phyloP scores from a whole-genome alignment of 805 yeast species.

The Saturnispora gosingensis region DNA sequence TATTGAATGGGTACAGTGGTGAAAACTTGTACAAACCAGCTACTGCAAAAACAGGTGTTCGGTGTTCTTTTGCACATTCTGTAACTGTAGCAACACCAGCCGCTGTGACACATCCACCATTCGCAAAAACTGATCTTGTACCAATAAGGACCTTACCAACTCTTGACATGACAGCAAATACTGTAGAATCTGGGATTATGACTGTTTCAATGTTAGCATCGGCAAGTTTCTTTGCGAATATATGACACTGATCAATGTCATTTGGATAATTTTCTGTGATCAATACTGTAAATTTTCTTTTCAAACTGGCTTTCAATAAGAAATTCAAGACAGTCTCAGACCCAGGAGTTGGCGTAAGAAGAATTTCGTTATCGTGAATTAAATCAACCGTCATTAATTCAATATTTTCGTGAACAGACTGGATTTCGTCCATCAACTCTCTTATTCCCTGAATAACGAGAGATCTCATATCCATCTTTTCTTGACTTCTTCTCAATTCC shows the following conservation, averaged over 20 bases:
- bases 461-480: slow-evolving; percentile 60
- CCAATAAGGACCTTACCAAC: slow-evolving; percentile 96
- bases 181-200: slow-evolving; percentile 86
- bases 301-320: slow-evolving; percentile 73
- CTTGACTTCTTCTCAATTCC: slow-evolving; percentile 16
- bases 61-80: slow-evolving; percentile 90
- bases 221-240: slow-evolving; percentile 69
- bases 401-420: slow-evolving; percentile 81
- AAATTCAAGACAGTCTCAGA: slow-evolving; percentile 85
- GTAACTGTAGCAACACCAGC: slow-evolving; percentile 91
- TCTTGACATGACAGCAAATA: slow-evolving; percentile 91
- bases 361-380: slow-evolving; percentile 83
- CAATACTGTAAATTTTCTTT: slow-evolving; percentile 84
- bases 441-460: slow-evolving; percentile 86
- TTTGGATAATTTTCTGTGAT: slow-evolving; percentile 93
- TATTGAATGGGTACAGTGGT: slow-evolving; percentile 85
- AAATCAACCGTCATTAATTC: slow-evolving; percentile 86
- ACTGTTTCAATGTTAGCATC: slow-evolving; percentile 84
- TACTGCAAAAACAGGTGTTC: slow-evolving; percentile 93
- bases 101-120: slow-evolving; percentile 87
- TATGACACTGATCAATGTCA: slow-evolving; percentile 66
- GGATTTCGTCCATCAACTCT: slow-evolving; percentile 85
- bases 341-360: slow-evolving; percentile 90
- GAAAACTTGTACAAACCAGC: slow-evolving; percentile 91
- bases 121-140: slow-evolving; percentile 85